Conservation (phyloP, 768 basidiomycete genomes). For the Trametes elegans region DNA sequence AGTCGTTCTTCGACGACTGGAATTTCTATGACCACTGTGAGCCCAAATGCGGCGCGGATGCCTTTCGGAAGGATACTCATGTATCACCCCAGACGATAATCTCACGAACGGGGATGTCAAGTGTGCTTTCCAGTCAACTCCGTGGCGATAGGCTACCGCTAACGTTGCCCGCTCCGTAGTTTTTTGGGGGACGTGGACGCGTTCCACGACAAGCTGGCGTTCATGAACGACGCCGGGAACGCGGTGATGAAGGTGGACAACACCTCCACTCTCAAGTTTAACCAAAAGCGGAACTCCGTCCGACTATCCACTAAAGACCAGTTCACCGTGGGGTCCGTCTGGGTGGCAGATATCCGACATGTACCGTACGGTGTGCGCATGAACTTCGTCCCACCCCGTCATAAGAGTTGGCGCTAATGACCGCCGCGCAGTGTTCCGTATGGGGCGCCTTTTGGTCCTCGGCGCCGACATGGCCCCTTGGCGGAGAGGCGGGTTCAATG, state of each 20-base stretch:
- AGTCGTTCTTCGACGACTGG: slow-evolving; percentile 68
- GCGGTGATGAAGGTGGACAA: slow-evolving; percentile 81
- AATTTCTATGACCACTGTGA: slow-evolving; percentile 57
- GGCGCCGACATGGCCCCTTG: slow-evolving; percentile 57
- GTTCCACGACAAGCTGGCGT: slow-evolving; percentile 51
- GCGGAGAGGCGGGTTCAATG: slow-evolving; percentile 42
- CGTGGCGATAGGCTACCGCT: background rate
- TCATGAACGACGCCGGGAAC: slow-evolving; percentile 63
- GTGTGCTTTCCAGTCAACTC: slow-evolving; percentile 31
- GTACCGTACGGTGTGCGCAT: slow-evolving; percentile 58
- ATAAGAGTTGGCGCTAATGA: background rate
- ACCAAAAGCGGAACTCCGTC: slow-evolving; percentile 65
- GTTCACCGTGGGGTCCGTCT: slow-evolving; percentile 59
- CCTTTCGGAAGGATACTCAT: background rate
- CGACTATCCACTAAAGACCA: slow-evolving; percentile 58
- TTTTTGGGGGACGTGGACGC: slow-evolving; percentile 48
- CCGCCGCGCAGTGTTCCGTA: slow-evolving; percentile 57
- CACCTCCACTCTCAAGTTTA: slow-evolving; percentile 46
- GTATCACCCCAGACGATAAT: slow-evolving; percentile 52
- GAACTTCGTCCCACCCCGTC: background rate
- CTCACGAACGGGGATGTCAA: slow-evolving; percentile 64
- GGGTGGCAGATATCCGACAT: slow-evolving; percentile 64
- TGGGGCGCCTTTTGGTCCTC: slow-evolving; percentile 68
- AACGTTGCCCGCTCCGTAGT: slow-evolving; percentile 27
- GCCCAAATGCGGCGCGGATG: slow-evolving; percentile 22